Conservation (phyloP, 2,329 filamentous ascomycete genomes). For the Stachybotrys chlorohalonatus region DNA sequence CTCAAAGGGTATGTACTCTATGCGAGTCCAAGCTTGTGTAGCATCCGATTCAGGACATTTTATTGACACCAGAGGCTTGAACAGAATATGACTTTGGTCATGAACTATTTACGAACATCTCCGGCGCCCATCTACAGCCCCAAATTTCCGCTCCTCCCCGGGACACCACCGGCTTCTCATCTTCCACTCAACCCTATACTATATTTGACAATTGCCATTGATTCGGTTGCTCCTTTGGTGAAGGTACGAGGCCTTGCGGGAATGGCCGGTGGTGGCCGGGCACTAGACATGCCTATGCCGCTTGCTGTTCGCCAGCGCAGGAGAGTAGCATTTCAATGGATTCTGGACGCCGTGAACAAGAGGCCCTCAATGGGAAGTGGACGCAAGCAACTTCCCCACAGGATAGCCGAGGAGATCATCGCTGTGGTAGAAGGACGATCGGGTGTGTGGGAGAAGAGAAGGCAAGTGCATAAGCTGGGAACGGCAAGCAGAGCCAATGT, state of each 20-base stretch:
- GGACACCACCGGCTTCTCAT: constrained; percentile 64
- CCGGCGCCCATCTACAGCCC: constrained; percentile 70
- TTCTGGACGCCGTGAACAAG: constrained; percentile 74
- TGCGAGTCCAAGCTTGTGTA: background rate
- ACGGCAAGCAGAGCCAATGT: constrained; percentile 71
- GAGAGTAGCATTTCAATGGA: constrained; percentile 77
- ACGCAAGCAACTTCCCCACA: constrained; percentile 61
- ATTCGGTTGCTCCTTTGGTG: constrained; percentile 85
- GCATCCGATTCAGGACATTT: background rate
- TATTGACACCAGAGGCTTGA: constrained; percentile 5
- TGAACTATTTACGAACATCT: constrained; percentile 76
- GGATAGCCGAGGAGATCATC: constrained; percentile 79
- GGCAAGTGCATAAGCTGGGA: constrained; percentile 69
- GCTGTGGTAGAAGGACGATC: constrained; percentile 82
- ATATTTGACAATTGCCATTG: constrained; percentile 84
- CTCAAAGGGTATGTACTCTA: constrained; percentile 60
- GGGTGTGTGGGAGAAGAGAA: constrained; percentile 73
- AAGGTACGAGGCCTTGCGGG: constrained; percentile 69
- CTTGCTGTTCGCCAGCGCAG: constrained; percentile 67
- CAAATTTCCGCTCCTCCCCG: constrained; percentile 62
- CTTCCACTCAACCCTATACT: constrained; percentile 83
- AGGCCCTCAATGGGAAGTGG: constrained; percentile 65
- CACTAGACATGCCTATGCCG: constrained; percentile 75
- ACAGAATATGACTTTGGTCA: constrained; percentile 76
- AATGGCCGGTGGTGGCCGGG: constrained; percentile 74